Conservation (phyloP, 2,329 filamentous ascomycete genomes). For the Pyricularia grisea region DNA sequence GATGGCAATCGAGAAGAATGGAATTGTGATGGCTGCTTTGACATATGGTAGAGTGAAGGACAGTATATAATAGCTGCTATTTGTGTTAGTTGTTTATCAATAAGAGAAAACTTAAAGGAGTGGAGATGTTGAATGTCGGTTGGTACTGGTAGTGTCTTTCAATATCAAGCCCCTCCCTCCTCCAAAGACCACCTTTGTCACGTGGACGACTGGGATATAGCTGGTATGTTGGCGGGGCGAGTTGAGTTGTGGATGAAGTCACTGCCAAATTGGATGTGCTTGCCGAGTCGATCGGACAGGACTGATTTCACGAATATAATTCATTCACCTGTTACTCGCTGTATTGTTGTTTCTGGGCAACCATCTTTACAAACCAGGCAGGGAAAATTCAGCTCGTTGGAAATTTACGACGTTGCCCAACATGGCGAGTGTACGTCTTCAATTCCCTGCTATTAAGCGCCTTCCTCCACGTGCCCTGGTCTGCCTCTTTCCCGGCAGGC, state of each 20-base stretch:
- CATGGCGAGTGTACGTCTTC: slow-evolving; percentile 9
- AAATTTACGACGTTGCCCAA: neutral
- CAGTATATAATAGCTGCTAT: neutral
- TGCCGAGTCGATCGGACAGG: neutral
- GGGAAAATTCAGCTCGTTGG: neutral
- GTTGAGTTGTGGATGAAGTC: neutral
- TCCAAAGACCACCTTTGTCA: neutral
- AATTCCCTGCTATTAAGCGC: neutral
- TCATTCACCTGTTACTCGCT: neutral
- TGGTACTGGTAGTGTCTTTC: neutral
- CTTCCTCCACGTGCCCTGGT: neutral
- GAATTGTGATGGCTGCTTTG: neutral
- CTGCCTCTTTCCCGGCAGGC: neutral
- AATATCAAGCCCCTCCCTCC: neutral
- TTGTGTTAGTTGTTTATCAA: neutral
- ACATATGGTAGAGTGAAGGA: neutral
- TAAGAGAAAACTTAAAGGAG: neutral
- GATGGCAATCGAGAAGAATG: neutral
- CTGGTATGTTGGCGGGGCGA: neutral
- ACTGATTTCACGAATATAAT: neutral
- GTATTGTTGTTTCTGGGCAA: neutral
- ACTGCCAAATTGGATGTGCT: neutral
- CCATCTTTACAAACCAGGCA: neutral
- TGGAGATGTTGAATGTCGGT: neutral
- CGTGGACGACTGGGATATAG: neutral